Evolutionary conservation across 208 protist genomes (phyloP).

Genomic region (Herpetomonas tarakana): DNA sequence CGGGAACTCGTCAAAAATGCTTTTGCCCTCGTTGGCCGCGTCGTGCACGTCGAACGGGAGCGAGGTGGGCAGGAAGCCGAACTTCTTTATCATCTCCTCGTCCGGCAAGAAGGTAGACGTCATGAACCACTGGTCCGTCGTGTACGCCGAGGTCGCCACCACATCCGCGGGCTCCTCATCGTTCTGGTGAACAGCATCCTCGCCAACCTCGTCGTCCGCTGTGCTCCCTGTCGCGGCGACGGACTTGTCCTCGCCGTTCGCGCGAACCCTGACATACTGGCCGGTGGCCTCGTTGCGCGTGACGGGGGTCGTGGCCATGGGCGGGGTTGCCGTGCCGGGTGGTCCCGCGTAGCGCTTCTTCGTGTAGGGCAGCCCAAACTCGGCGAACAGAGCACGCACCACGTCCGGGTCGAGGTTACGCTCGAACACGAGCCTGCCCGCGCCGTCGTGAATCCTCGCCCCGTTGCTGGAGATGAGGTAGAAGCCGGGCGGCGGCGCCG

Average conservation of each 20-base stretch:
- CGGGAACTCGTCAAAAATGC: constrained; percentile 44
- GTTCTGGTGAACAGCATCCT: too few species aligned
- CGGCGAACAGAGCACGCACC: constrained; percentile 32
- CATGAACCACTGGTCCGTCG: constrained; percentile 49
- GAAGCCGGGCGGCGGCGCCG: background rate
- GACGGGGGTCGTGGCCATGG: too few species aligned
- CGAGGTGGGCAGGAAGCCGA: constrained; percentile 44
- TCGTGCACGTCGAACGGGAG: constrained; percentile 29
- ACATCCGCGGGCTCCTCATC: background rate
- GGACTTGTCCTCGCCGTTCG: too few species aligned
- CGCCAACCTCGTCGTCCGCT: too few species aligned
- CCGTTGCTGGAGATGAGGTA: constrained; percentile 29
- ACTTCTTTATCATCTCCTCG: constrained; percentile 48
- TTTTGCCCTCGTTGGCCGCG: constrained; percentile 50
- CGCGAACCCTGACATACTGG: too few species aligned
- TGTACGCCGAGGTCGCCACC: constrained; percentile 43
- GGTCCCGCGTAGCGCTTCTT: too few species aligned
- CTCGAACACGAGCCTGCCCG: constrained; percentile 39
- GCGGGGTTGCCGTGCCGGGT: too few species aligned
- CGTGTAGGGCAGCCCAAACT: too few species aligned
- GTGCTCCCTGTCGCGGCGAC: too few species aligned
- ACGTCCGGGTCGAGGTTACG: constrained; percentile 24
- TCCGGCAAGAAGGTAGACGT: constrained; percentile 21
- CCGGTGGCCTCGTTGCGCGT: too few species aligned
- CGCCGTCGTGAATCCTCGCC: constrained; percentile 56